Base-by-base conservation (phyloP, 164 flowering plant genomes). In the Aristolochia californica region DNA sequence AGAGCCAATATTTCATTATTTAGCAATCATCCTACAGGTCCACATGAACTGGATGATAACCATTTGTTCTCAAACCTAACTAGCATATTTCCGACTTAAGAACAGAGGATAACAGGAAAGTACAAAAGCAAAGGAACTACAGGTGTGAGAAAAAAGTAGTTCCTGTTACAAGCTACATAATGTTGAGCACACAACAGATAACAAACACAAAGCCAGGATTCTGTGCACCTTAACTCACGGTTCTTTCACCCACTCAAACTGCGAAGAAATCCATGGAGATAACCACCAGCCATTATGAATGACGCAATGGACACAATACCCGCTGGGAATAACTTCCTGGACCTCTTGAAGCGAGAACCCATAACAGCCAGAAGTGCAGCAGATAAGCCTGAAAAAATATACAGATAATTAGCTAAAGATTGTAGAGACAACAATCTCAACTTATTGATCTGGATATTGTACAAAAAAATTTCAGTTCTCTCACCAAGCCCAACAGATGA, bases 281-380 rank as follows among this genome's bases (percentile, higher is more conserved):
- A 91, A 55, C 96, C 95, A 48, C 83, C 96, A 14, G 84, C 77
- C 98, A 91, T 91, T 16, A 88, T 67, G 21, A 91, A 67, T 0
- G 98, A 91, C n/a, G 80, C 78, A 30, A 88, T 61, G 21, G 96
- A 83, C 9, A 91, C 91, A 54, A 91, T 76, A 49, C 98, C 98
- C 34, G 98, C 93, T 16, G 98, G 98, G 68, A 91, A 84, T 53
- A 91, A 48, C 80, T 88, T 91, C 56, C 85, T 78, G 0, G 98
- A 83, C 21, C 68, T 84, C 81, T 71, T 70, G 69, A 80, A 91
- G 25, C 98, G 91, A 59, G 84, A 76, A 40, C 95, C 90, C 96
- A 91, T 91, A 60, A 83, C 84, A 13, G 56, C 88, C 63, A 83
- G 66, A 57, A 91, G 95, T 16, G 79, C 85, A 27, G 83, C 87